These are phyloP conservation scores for Aspergillus hancockii DNA, from an alignment of 495 filamentous ascomycete genomes.

Conservation along the genomic window DNA sequence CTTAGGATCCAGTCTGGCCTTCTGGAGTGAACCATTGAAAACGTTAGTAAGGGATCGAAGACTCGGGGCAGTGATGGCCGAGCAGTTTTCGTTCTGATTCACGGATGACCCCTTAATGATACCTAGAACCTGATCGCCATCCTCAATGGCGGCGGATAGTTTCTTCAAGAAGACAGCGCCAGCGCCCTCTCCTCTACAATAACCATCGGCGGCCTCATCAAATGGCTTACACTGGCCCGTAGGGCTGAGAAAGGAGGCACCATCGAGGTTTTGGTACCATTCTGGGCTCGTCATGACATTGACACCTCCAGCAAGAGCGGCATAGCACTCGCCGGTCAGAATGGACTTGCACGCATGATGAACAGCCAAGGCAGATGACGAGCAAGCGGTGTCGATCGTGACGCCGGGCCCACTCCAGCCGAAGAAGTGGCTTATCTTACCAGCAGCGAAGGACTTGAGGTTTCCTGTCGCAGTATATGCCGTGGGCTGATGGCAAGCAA, in stretches of 20 bases:
- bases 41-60: constrained; percentile 27
- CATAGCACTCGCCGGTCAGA: constrained; percentile 11
- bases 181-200: constrained; percentile 65
- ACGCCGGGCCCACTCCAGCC: background rate
- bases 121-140: constrained; percentile 61
- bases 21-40: constrained; percentile 13
- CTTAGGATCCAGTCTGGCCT: constrained; percentile 13
- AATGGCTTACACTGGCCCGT: constrained; percentile 60
- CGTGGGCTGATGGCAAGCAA: constrained; percentile 26
- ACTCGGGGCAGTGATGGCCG: constrained; percentile 35
- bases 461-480: constrained; percentile 37
- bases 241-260: constrained; percentile 26
- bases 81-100: constrained; percentile 25
- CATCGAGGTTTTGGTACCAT: constrained; percentile 19
- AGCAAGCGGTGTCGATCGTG: constrained; percentile 41
- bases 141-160: constrained; percentile 55
- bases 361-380: constrained; percentile 28
- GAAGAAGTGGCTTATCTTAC: constrained; percentile 35
- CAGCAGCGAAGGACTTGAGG: constrained; percentile 27
- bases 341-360: constrained; percentile 21
- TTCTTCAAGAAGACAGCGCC: constrained; percentile 65
- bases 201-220: constrained; percentile 64
- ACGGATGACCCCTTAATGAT: constrained; percentile 44
- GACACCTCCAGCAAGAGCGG: constrained; percentile 29
- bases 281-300: constrained; percentile 31